These are phyloP conservation scores for Vickermania spadyakhi DNA, from an alignment of 208 protist genomes.

Conservation along the genomic window DNA sequence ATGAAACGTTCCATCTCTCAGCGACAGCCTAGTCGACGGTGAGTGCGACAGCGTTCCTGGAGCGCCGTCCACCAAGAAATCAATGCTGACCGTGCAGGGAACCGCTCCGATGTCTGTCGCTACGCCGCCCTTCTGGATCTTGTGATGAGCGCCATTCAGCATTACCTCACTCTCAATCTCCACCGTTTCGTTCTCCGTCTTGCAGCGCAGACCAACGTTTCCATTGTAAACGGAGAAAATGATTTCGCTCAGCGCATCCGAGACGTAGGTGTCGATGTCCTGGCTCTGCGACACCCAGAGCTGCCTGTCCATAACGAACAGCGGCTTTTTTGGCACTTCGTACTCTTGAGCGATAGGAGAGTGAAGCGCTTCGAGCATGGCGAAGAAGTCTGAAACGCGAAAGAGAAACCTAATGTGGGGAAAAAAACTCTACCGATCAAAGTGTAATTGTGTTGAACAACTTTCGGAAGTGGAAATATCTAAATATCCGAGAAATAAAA, in stretches of 20 bases:
- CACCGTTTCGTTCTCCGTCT: conserved; percentile 67
- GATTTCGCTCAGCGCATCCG: conserved; percentile 63
- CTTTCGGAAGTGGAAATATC: too few relatives aligned
- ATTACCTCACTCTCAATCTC: conserved; percentile 60
- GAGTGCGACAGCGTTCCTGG: conserved; percentile 63
- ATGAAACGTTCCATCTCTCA: conserved; percentile 63
- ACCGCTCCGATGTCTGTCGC: conserved; percentile 52
- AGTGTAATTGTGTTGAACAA: too few relatives aligned
- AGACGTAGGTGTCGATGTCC: conserved; percentile 68
- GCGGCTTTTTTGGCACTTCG: conserved; percentile 73
- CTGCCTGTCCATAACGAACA: conserved; percentile 58
- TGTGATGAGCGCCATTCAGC: conserved; percentile 77
- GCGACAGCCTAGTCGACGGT: conserved; percentile 40
- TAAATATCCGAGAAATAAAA: too few relatives aligned
- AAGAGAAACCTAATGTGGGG: too few relatives aligned
- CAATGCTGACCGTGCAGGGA: conserved; percentile 54
- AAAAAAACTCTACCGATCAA: too few relatives aligned
- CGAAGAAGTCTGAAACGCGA: too few relatives aligned
- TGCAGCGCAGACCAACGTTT: conserved; percentile 64
- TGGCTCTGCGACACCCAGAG: conserved; percentile 55
- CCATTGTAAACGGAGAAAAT: conserved; percentile 87
- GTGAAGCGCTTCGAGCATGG: conserved; percentile 11
- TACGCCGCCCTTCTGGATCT: conserved; percentile 14
- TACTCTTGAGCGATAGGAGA: conserved; percentile 66
- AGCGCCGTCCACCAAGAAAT: conserved; percentile 74